phyloP scores from a whole-genome alignment of 106 monocot genomes.

The Acorus calamus region DNA sequence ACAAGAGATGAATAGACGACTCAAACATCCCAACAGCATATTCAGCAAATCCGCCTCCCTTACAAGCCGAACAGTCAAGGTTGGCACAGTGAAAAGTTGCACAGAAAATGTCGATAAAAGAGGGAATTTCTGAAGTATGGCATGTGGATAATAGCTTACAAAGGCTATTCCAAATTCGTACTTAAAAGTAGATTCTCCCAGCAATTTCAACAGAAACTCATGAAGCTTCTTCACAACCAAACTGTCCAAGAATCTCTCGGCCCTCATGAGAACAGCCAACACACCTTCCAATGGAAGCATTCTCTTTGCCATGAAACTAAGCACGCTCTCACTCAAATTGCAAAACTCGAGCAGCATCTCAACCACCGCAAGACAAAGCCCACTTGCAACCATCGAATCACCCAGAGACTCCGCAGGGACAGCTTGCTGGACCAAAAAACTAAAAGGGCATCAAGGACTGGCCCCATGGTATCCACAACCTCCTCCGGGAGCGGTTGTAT shows the following conservation, averaged over 20 bases:
- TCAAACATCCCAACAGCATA: conserved; percentile 44
- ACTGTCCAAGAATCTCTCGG: conserved; percentile 57
- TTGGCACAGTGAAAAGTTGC: conserved; percentile 91
- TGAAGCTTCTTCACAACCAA: conserved; percentile 60
- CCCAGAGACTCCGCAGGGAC: conserved; percentile 7
- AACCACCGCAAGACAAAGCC: conserved; percentile 41
- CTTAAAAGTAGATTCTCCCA: conserved; percentile 82
- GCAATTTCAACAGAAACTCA: conserved; percentile 75
- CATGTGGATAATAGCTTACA: conserved; percentile 43
- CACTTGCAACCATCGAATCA: conserved; percentile 16
- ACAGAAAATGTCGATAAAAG: conserved; percentile 65
- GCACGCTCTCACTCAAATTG: conserved; percentile 59
- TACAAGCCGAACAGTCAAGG: conserved; percentile 51
- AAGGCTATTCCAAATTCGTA: conserved; percentile 72
- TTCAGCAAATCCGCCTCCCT: conserved; percentile 33
- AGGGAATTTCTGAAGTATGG: conserved; percentile 37
- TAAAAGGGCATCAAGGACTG: conserved; percentile 70
- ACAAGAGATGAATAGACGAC: conserved; percentile 30
- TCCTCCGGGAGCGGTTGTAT: conserved; percentile 52
- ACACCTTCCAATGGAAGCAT: conserved; percentile 33
- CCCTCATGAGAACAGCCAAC: conserved; percentile 42
- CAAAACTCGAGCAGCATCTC: conserved; percentile 73
- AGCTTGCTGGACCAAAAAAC: conserved; percentile 55
- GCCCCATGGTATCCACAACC: conserved; percentile 44
- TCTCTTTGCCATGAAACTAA: conserved; percentile 49